Evolutionary conservation across 768 basidiomycete genomes (phyloP).

Genomic region (Tylopilus subfusipes): DNA sequence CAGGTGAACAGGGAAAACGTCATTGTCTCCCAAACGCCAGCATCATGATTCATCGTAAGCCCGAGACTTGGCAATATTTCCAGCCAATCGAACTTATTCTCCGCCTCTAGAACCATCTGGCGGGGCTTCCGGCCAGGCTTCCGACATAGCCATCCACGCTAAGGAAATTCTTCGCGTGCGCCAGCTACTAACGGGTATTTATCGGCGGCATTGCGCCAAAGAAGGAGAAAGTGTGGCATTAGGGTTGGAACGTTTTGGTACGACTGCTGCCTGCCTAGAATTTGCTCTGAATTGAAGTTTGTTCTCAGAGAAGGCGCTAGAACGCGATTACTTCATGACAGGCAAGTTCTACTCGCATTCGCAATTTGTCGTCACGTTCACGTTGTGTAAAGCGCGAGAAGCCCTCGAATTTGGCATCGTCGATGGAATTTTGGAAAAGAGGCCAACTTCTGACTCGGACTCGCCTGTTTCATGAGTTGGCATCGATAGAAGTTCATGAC

Average conservation of each 20-base stretch:
- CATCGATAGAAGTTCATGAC: constrained; percentile 11
- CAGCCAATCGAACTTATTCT: constrained; percentile 7
- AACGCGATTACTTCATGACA: constrained; percentile 96
- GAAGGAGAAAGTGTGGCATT: constrained; percentile 59
- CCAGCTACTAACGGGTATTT: constrained; percentile 79
- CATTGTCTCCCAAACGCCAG: constrained; percentile 91
- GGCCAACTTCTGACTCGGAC: constrained; percentile 52
- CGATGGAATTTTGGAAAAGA: constrained; percentile 83
- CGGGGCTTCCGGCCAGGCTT: constrained; percentile 92
- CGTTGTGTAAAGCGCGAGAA: constrained; percentile 62
- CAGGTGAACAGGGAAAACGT: constrained; percentile 82
- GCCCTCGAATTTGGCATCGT: constrained; percentile 90
- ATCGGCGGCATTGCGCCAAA: constrained; percentile 79
- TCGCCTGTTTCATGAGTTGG: constrained; percentile 18
- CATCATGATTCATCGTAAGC: constrained; percentile 97
- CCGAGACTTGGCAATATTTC: not conserved
- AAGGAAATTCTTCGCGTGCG: constrained; percentile 92
- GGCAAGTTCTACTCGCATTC: constrained; percentile 37
- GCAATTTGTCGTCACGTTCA: constrained; percentile 19
- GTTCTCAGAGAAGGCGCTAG: constrained; percentile 73
- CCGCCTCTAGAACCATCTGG: constrained; percentile 81
- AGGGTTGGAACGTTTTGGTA: constrained; percentile 78
- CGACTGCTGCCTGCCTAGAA: constrained; percentile 28
- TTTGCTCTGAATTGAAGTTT: constrained; percentile 20
- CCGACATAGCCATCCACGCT: constrained; percentile 96